A percentile compares a stretch with the other conserved stretches of the same genome.
Evolutionary conservation across 164 flowering plant species (phyloP).

Genomic region (Umbellularia californica): DNA sequence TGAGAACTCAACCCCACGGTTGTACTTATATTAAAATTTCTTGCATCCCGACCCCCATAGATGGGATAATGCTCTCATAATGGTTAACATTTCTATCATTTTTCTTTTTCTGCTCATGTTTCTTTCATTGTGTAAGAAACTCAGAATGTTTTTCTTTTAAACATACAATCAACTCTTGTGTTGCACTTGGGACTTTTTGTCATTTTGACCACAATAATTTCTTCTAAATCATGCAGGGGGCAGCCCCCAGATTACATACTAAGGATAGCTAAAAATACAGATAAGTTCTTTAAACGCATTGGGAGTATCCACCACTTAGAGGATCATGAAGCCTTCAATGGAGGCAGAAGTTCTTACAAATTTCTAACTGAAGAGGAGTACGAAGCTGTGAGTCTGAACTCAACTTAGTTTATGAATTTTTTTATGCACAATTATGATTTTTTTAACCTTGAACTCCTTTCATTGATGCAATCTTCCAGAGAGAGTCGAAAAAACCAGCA

Average conservation of each 20-base stretch:
- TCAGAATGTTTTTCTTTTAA: too few species aligned
- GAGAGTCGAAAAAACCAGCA: constrained; percentile 77
- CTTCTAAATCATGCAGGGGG: constrained; percentile 39
- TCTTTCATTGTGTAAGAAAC: too few species aligned
- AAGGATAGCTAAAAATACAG: constrained; percentile 74
- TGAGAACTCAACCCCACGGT: too few species aligned
- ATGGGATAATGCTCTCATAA: too few species aligned
- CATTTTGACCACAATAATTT: neutral
- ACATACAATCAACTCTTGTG: too few species aligned
- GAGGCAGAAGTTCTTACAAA: constrained; percentile 57
- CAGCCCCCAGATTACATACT: constrained; percentile 96
- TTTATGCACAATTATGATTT: constrained; percentile 7
- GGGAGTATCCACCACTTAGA: constrained; percentile 56
- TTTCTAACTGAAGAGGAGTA: constrained; percentile 74
- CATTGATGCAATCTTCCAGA: constrained; percentile 33
- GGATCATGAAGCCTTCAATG: constrained; percentile 33
- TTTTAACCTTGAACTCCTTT: neutral
- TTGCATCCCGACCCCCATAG: too few species aligned
- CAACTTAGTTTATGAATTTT: neutral
- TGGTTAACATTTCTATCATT: neutral
- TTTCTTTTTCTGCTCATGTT: too few species aligned
- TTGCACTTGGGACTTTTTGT: neutral
- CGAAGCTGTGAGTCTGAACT: constrained; percentile 72
- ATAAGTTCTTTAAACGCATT: constrained; percentile 79
- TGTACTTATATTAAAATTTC: too few species aligned